These are phyloP conservation scores for Berberis thunbergii DNA, from an alignment of 164 flowering plant genomes.

Conservation along the genomic window DNA sequence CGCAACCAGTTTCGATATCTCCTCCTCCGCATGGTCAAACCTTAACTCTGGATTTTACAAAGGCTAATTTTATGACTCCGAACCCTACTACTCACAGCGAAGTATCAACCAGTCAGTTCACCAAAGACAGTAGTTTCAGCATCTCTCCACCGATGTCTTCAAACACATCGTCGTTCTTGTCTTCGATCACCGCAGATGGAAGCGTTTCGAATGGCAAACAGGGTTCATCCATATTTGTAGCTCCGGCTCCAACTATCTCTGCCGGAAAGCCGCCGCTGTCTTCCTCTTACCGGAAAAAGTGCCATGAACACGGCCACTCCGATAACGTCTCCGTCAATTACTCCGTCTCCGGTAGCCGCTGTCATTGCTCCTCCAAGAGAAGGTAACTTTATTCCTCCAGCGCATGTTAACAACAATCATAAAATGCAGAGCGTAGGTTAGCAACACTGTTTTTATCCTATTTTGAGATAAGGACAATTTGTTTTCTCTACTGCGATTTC, in stretches of 20 bases:
- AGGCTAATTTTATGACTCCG: conserved; percentile 16
- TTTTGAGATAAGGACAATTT: background rate
- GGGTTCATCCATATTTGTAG: conserved; percentile 22
- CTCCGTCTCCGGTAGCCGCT: conserved; percentile 39
- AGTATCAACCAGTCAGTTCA: conserved; percentile 8
- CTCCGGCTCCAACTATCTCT: conserved; percentile 33
- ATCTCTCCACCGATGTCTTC: conserved; percentile 44
- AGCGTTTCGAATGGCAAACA: conserved; percentile 65
- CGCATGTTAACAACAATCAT: no score
- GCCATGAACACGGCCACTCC: conserved; percentile 39
- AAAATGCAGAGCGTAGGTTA: background rate
- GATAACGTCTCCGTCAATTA: conserved; percentile 29
- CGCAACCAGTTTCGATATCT: conserved; percentile 4
- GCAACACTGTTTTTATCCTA: background rate
- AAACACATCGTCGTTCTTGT: conserved; percentile 55
- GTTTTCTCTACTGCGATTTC: background rate
- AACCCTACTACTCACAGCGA: no score
- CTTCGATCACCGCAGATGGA: conserved; percentile 73
- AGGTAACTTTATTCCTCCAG: conserved; percentile 24
- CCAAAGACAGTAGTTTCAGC: conserved; percentile 36
- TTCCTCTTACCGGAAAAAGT: conserved; percentile 36
- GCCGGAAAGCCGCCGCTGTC: conserved; percentile 58
- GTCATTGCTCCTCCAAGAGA: conserved; percentile 61
- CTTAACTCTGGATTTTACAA: conserved; percentile 49
- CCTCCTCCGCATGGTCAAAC: conserved; percentile 16